These are phyloP conservation scores for Debaryomyces subglobosus DNA, from an alignment of 1,139 yeast species.

Conservation along the genomic window DNA sequence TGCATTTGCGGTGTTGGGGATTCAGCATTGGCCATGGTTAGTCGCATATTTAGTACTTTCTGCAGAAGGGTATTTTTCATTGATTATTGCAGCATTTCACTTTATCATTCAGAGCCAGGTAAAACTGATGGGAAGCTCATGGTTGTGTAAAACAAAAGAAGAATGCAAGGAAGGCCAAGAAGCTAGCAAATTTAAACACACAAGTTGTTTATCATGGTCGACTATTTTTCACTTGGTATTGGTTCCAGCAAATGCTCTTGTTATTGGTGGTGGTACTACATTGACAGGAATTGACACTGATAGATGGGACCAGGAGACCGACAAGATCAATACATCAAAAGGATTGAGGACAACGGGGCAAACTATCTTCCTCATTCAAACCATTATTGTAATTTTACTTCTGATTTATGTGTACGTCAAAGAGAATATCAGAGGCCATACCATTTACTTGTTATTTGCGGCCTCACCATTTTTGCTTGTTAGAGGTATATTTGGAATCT, in stretches of 20 bases:
- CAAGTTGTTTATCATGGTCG: conserved; percentile 7
- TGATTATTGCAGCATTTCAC: conserved; percentile 32
- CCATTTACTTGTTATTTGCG: conserved; percentile 22
- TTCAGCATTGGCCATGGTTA: conserved; percentile 33
- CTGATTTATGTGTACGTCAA: conserved; percentile 21
- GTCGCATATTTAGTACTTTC: conserved; percentile 41
- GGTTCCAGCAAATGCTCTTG: conserved; percentile 37
- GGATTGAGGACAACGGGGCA: conserved; percentile 39
- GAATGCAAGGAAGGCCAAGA: not conserved
- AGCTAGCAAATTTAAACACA: not conserved
- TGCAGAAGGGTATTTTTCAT: conserved; percentile 43
- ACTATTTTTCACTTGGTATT: conserved; percentile 27
- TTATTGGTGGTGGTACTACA: conserved; percentile 39
- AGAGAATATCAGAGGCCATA: conserved; percentile 23
- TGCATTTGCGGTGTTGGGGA: conserved; percentile 35
- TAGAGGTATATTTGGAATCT: conserved; percentile 37
- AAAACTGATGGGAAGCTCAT: conserved; percentile 18
- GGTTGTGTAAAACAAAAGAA: conserved; percentile 11
- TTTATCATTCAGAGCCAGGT: conserved; percentile 31
- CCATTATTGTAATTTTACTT: conserved; percentile 21
- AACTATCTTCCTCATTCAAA: conserved; percentile 29
- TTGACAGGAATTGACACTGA: conserved; percentile 26
- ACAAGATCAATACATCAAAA: conserved; percentile 24
- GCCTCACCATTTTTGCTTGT: conserved; percentile 31
- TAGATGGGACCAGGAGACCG: conserved; percentile 14